Conservation (phyloP, 73 alveolate species). For the Paramecium caudatum region DNA sequence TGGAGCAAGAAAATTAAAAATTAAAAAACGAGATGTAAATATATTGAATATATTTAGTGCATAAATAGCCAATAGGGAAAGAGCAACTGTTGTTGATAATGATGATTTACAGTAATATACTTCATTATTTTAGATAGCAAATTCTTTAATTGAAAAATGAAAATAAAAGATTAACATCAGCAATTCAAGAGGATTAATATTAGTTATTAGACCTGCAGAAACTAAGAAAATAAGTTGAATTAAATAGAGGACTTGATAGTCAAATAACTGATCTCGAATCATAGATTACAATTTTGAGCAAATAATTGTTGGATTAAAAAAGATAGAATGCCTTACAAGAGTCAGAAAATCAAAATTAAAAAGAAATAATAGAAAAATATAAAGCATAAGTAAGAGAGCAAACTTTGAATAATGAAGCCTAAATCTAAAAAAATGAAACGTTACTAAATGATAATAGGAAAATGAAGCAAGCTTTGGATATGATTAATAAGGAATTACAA, state of each 20-base stretch:
- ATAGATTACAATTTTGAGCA: neutral
- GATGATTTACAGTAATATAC: neutral
- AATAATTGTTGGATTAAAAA: conserved; percentile 1
- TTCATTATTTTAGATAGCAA: neutral
- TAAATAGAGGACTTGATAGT: conserved; percentile 21
- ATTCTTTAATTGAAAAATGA: neutral
- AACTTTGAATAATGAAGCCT: neutral
- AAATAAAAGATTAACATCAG: conserved; percentile 12
- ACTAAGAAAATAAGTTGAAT: neutral
- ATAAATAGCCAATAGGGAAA: neutral
- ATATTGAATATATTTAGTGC: neutral
- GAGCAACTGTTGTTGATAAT: neutral
- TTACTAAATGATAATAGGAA: conserved; percentile 44
- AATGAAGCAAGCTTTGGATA: conserved; percentile 25
- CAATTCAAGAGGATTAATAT: neutral
- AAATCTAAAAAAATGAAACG: neutral
- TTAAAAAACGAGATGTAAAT: neutral
- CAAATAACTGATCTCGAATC: neutral
- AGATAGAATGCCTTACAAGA: neutral
- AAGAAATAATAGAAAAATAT: neutral
- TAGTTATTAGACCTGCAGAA: conserved; percentile 6
- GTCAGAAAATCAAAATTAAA: neutral
- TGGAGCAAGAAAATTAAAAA: neutral
- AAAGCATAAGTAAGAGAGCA: conserved; percentile 22
- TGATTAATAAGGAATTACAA: neutral